phyloP scores from a whole-genome alignment of 192 early-diverging fungal species.

The Coemansia sp. region DNA sequence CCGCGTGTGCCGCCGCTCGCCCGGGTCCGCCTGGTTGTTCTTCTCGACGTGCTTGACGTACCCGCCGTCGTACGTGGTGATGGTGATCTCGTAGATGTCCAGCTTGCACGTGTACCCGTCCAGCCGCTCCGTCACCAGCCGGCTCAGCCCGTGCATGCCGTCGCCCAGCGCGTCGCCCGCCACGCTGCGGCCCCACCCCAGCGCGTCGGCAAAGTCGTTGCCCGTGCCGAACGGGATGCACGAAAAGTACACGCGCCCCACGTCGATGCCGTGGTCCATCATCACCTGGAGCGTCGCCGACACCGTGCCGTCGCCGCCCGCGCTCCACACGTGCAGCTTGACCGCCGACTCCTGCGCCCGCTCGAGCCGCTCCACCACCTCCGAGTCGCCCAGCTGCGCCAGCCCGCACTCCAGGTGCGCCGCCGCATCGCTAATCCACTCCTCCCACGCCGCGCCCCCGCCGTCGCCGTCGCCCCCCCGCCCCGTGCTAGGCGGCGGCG shows the following conservation, averaged over 20 bases:
- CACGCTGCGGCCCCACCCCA: conserved; percentile 77
- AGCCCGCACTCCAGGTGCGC: conserved; percentile 41
- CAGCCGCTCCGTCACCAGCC: conserved; percentile 60
- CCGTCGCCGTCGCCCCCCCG: neutral
- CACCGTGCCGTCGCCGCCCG: conserved; percentile 77
- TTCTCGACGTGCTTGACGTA: conserved; percentile 66
- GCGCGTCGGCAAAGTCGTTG: conserved; percentile 73
- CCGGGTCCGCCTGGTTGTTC: conserved; percentile 45
- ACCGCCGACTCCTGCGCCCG: conserved; percentile 47
- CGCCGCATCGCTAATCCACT: conserved; percentile 49
- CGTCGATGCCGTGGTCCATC: conserved; percentile 62
- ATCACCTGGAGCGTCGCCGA: conserved; percentile 68
- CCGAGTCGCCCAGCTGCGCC: conserved; percentile 32
- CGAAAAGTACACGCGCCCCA: conserved; percentile 68
- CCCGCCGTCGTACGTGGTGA: conserved; percentile 63
- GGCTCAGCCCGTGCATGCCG: conserved; percentile 60
- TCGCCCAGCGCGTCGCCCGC: conserved; percentile 62
- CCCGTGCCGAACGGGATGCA: conserved; percentile 78
- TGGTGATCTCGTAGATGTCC: conserved; percentile 69
- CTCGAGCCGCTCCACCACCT: conserved; percentile 39
- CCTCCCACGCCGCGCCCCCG: conserved; percentile 32
- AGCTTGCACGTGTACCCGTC: conserved; percentile 66
- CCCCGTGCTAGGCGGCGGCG: conserved; percentile 9
- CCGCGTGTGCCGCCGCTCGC: conserved; percentile 53
- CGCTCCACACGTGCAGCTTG: conserved; percentile 75